Percentiles rank a stretch among this genome's conserved stretches.
phyloP scores from a whole-genome alignment of 2,329 filamentous ascomycete species.

The Pestalotiopsis sp. region DNA sequence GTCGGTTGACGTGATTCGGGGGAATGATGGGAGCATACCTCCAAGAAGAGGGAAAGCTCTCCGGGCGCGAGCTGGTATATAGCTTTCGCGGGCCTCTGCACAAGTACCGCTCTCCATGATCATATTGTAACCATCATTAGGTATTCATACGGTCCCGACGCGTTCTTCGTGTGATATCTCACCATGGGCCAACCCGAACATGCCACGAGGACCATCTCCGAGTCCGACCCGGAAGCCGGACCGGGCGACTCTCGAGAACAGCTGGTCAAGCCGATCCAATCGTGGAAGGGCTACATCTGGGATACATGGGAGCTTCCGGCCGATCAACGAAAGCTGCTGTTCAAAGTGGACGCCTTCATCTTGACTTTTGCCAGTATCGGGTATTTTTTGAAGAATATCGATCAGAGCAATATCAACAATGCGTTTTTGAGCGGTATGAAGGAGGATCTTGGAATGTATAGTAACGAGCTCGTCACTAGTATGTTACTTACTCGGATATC shows the following conservation, averaged over 20 bases:
- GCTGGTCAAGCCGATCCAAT: constrained; percentile 2
- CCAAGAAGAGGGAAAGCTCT: background rate
- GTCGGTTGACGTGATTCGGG: background rate
- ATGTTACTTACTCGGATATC: background rate
- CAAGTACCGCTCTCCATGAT: too few species aligned
- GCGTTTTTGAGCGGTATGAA: constrained; percentile 13
- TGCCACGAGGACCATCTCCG: background rate
- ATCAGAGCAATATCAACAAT: constrained; percentile 13
- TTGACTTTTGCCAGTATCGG: background rate
- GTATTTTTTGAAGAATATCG: background rate
- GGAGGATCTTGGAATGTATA: constrained; percentile 9
- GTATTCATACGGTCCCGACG: background rate
- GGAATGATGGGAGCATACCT: background rate
- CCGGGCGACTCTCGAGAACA: background rate
- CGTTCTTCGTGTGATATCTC: background rate
- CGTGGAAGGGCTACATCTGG: constrained; percentile 7
- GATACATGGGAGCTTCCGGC: constrained; percentile 4
- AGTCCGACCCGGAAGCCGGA: background rate
- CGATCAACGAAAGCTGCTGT: background rate
- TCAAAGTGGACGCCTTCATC: constrained; percentile 5
- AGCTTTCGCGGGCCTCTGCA: background rate
- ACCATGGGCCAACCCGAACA: background rate
- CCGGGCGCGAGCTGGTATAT: background rate
- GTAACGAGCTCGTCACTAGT: constrained; percentile 11
- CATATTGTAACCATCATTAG: too few species aligned